These are phyloP conservation scores for Taiozyma sp. DNA, from an alignment of 1,139 yeast genomes.

Conservation along the genomic window DNA sequence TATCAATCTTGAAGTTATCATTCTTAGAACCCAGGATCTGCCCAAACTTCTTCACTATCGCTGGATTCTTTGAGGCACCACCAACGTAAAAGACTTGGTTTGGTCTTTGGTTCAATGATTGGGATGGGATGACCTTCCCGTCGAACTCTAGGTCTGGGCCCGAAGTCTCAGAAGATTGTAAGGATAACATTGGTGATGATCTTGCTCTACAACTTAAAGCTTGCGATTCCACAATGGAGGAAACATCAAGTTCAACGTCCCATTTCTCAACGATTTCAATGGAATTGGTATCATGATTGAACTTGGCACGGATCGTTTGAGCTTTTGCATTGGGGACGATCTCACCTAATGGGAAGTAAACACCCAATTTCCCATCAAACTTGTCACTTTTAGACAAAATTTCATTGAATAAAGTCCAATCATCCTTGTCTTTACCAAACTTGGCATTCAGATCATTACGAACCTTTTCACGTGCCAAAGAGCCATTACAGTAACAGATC, in stretches of 20 bases:
- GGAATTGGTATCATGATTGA: conserved; percentile 28
- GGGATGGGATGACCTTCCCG: conserved; percentile 23
- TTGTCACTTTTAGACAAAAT: conserved; percentile 28
- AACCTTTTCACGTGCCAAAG: conserved; percentile 77
- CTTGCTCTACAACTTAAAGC: conserved; percentile 80
- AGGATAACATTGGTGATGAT: conserved; percentile 63
- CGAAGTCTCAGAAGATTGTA: conserved; percentile 2
- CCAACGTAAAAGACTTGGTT: conserved; percentile 78
- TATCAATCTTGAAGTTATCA: conserved; percentile 70
- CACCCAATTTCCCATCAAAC: conserved; percentile 52
- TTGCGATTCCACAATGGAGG: conserved; percentile 80
- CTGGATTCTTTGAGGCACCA: conserved; percentile 72
- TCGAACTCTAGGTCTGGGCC: conserved; percentile 26
- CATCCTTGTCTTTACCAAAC: conserved; percentile 26
- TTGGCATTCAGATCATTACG: conserved; percentile 58
- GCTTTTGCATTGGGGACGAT: conserved; percentile 79
- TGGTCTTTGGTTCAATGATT: conserved; percentile 43
- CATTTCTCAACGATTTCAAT: conserved; percentile 26
- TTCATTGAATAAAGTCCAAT: conserved; percentile 67
- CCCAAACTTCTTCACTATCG: conserved; percentile 67
- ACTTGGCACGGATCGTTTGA: conserved; percentile 46
- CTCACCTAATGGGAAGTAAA: conserved; percentile 85
- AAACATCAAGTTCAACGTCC: conserved; percentile 58
- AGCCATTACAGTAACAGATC: conserved; percentile 92
- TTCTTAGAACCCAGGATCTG: conserved; percentile 58